These are phyloP conservation scores for Fraxinus quadrangulata DNA, from an alignment of 257 asterid species.

Conservation along the genomic window DNA sequence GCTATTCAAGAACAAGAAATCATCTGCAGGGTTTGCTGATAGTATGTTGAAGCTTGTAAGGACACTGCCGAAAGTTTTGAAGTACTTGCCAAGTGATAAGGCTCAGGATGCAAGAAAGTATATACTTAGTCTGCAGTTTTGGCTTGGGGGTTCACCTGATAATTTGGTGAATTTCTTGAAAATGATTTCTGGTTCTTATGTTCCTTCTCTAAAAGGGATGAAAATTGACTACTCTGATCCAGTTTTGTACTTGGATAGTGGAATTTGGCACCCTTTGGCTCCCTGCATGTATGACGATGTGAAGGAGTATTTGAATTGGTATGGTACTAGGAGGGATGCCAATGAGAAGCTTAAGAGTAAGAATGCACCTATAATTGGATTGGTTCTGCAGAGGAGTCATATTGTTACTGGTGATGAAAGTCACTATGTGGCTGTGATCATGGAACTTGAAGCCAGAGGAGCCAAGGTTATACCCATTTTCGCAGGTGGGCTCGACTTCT, in stretches of 20 bases:
- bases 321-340: slow-evolving; percentile 75
- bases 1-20: slow-evolving; percentile 88
- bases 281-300: slow-evolving; percentile 97
- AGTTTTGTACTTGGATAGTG: slow-evolving; percentile 75
- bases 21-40: slow-evolving; percentile 91
- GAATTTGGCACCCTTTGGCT: slow-evolving; percentile 98
- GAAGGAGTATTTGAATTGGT: slow-evolving; percentile 96
- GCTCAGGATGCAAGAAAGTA: slow-evolving; percentile 93
- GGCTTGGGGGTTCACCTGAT: slow-evolving; percentile 98
- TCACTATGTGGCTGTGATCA: slow-evolving; percentile 96
- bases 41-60: slow-evolving; percentile 92
- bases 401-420: slow-evolving; percentile 97
- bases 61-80: slow-evolving; percentile 87
- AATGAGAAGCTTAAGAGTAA: slow-evolving; percentile 63
- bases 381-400: slow-evolving; percentile 88
- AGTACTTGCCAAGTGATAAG: slow-evolving; percentile 93
- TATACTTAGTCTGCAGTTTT: slow-evolving; percentile 89
- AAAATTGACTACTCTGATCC: slow-evolving; percentile 79
- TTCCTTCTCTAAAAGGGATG: slow-evolving; percentile 72
- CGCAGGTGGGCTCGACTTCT: slow-evolving; percentile 93
- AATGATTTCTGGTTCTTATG: slow-evolving; percentile 86
- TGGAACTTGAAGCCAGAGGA: slow-evolving; percentile 97
- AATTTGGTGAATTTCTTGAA: slow-evolving; percentile 83
- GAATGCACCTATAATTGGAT: slow-evolving; percentile 71
- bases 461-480: slow-evolving; percentile 94